Evolutionary conservation across 140 eudicot species (phyloP).

Genomic region (Cichorium intybus): DNA sequence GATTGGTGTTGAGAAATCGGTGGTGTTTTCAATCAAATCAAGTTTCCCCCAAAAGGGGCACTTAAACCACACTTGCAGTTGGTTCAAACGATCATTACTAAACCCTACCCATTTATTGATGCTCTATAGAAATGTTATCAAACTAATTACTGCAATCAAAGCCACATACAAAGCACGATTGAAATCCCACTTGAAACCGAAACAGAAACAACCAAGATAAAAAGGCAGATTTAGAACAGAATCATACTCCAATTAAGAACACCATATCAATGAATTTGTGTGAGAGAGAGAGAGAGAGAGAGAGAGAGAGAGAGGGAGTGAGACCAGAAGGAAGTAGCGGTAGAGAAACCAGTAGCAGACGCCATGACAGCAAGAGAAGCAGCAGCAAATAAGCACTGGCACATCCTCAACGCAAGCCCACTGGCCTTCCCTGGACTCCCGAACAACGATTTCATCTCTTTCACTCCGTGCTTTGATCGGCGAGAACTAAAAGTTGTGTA

Average conservation of each 20-base stretch:
- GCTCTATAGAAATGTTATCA: not conserved
- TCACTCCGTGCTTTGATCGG: not conserved
- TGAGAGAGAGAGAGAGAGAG: not conserved
- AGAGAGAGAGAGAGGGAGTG: not conserved
- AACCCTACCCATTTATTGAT: not conserved
- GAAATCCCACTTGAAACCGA: not conserved
- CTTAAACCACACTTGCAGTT: no score
- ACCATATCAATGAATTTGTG: not conserved
- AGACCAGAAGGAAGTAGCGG: constrained; percentile 54
- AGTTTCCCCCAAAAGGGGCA: no score
- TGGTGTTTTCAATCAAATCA: no score
- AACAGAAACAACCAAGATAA: not conserved
- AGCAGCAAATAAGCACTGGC: constrained; percentile 53
- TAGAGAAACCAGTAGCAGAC: constrained; percentile 46
- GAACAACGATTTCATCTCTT: constrained; percentile 46
- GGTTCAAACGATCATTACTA: no score
- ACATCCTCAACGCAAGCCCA: constrained; percentile 44
- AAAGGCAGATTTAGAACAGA: not conserved
- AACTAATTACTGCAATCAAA: not conserved
- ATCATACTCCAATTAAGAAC: constrained; percentile 1
- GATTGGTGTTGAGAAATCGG: no score
- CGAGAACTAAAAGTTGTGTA: not conserved
- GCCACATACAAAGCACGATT: not conserved
- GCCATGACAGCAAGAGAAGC: constrained; percentile 53
- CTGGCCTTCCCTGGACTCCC: constrained; percentile 67